Conservation (phyloP, 2,329 filamentous ascomycete species). For the Pseudonectria buxi region DNA sequence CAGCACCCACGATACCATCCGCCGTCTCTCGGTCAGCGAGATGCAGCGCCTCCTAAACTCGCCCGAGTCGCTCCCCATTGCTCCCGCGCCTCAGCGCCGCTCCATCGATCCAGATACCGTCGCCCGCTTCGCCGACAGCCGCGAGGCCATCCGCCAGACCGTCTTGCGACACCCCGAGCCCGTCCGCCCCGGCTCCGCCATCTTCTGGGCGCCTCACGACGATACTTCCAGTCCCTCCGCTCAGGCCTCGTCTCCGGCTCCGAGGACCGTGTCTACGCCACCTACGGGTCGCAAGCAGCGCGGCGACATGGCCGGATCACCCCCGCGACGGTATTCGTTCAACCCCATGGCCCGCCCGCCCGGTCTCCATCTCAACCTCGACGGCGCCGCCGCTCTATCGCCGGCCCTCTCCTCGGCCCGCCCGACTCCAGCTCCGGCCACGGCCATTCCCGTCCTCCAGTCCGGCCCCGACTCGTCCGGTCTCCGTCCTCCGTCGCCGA, state of each 20-base stretch:
- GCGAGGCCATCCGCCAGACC: constrained; percentile 24
- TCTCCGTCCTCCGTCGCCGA: constrained; percentile 37
- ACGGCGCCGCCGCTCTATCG: constrained; percentile 17
- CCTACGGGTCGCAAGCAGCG: constrained; percentile 38
- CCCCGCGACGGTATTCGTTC: constrained; percentile 44
- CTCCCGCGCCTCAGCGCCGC: constrained; percentile 32
- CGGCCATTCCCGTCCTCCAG: constrained; percentile 21
- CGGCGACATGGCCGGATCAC: constrained; percentile 18
- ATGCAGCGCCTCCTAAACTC: constrained; percentile 52
- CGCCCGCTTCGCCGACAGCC: constrained; percentile 20
- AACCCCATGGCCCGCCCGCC: constrained; percentile 37
- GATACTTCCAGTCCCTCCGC: too few relatives aligned
- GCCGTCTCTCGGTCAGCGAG: constrained; percentile 50
- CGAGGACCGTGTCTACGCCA: constrained; percentile 46
- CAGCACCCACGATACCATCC: constrained; percentile 36
- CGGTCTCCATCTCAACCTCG: constrained; percentile 38
- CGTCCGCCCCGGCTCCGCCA: constrained; percentile 1
- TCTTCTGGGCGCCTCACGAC: too few relatives aligned
- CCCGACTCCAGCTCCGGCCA: constrained; percentile 10
- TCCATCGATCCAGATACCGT: constrained; percentile 33
- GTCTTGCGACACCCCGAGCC: constrained; percentile 23
- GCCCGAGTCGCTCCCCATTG: constrained; percentile 52
- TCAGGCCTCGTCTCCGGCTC: constrained; percentile 22
- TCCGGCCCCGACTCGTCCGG: constrained; percentile 13
- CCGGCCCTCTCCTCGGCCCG: constrained; percentile 3